phyloP scores from a whole-genome alignment of 805 yeast species.

The Kazachstania psychrophila region DNA sequence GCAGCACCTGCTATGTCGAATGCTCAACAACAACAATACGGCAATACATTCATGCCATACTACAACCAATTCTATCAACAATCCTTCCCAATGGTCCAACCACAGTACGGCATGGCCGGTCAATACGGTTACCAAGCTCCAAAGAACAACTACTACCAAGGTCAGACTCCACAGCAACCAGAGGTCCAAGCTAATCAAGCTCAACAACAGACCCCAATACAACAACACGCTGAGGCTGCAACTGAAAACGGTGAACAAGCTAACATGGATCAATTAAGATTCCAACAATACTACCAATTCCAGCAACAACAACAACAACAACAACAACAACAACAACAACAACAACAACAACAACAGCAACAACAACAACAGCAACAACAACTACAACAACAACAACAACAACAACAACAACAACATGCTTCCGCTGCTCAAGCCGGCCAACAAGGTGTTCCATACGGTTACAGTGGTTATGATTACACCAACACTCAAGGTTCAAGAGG shows the following conservation, averaged over 20 bases:
- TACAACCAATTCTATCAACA: constrained; percentile 31
- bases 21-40: constrained; percentile 26
- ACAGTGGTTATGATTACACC: constrained; percentile 24
- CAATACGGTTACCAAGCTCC: constrained; percentile 29
- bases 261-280: too few relatives aligned
- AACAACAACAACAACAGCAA: constrained; percentile 2
- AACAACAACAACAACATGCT: constrained; percentile 17
- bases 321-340: constrained; percentile 6
- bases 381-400: constrained; percentile 23
- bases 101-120: constrained; percentile 29
- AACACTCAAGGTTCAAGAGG: constrained; percentile 28
- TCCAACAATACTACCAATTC: constrained; percentile 18
- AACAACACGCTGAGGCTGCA: constrained; percentile 9
- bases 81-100: constrained; percentile 31
- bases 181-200: constrained; percentile 10
- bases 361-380: constrained; percentile 22
- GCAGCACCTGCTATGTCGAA: constrained; percentile 7
- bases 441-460: constrained; percentile 26
- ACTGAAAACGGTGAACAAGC: constrained; percentile 4
- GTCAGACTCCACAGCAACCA: constrained; percentile 13
- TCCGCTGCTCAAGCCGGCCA: constrained; percentile 15
- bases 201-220: constrained; percentile 14
- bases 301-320: constrained; percentile 26
- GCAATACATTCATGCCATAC: constrained; percentile 30
- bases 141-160: constrained; percentile 20